Evolutionary conservation across 148 eudicot species (phyloP).

Genomic region (Cornus suecica): DNA sequence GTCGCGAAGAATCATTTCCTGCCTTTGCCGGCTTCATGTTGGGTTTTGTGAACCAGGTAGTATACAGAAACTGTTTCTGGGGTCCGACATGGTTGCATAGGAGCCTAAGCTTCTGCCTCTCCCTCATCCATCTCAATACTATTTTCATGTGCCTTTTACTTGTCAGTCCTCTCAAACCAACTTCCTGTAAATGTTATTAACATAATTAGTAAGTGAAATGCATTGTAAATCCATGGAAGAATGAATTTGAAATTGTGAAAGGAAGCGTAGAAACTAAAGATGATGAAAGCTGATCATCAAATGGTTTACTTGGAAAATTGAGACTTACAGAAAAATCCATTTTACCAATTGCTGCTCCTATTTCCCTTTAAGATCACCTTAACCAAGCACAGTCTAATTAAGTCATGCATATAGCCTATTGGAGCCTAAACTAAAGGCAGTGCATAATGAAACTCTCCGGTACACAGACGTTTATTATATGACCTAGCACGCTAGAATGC

Average conservation of each 20-base stretch:
- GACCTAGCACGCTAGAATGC: background rate
- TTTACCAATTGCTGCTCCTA: background rate
- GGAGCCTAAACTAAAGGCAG: background rate
- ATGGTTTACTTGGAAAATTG: background rate
- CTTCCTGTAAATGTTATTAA: slow-evolving; percentile 39
- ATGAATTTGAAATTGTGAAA: background rate
- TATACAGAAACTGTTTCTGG: slow-evolving; percentile 70
- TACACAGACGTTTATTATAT: background rate
- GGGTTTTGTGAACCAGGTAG: slow-evolving; percentile 78
- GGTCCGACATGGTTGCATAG: slow-evolving; percentile 76
- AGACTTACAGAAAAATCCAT: background rate
- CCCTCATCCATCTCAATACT: slow-evolving; percentile 78
- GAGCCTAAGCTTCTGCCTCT: slow-evolving; percentile 69
- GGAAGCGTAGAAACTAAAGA: background rate
- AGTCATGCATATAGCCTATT: background rate
- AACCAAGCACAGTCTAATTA: background rate
- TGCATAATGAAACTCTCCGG: background rate
- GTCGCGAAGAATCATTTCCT: slow-evolving; percentile 22
- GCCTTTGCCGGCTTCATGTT: slow-evolving; percentile 34
- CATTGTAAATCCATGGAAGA: background rate
- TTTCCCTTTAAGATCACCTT: background rate
- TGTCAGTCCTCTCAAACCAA: slow-evolving; percentile 65
- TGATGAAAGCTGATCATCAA: background rate
- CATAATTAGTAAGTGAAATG: background rate
- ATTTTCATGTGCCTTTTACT: slow-evolving; percentile 82